phyloP scores from a whole-genome alignment of 2,329 filamentous ascomycete species.

The Catunica adiposa region DNA sequence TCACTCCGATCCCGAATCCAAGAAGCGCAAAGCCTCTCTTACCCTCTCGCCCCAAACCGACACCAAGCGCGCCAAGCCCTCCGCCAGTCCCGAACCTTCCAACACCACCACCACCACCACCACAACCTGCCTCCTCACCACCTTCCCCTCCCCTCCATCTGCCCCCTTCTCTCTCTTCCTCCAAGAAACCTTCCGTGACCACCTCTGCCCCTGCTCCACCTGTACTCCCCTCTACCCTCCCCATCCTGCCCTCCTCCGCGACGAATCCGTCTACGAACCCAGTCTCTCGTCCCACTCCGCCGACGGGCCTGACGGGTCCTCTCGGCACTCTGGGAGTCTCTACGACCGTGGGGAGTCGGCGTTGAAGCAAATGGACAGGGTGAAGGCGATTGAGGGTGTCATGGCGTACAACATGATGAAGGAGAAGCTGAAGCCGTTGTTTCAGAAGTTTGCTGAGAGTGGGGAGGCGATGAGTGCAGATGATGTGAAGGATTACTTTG shows the following conservation, averaged over 20 bases:
- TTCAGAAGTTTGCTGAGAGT: constrained; percentile 85
- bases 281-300: constrained; percentile 60
- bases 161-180: constrained; percentile 69
- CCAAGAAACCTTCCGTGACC: constrained; percentile 58
- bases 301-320: constrained; percentile 38
- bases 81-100: constrained; percentile 2
- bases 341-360: constrained; percentile 87
- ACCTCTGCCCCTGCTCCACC: constrained; percentile 65
- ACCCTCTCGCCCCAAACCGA: constrained; percentile 18
- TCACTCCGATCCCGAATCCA: constrained; percentile 21
- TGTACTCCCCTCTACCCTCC: constrained; percentile 59
- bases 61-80: constrained; percentile 28
- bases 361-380: constrained; percentile 78
- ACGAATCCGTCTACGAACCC: constrained; percentile 88
- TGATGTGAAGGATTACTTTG: constrained; percentile 93
- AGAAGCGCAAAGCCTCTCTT: constrained; percentile 49
- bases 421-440: constrained; percentile 87
- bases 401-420: constrained; percentile 97
- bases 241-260: constrained; percentile 73
- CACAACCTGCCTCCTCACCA: constrained; percentile 40
- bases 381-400: constrained; percentile 84
- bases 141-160: constrained; percentile 33
- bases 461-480: constrained; percentile 79
- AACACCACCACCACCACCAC: constrained; percentile 15
- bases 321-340: constrained; percentile 61